Evolutionary conservation across 106 monocot genomes (phyloP).

Genomic region (Dendrobium nobile): DNA sequence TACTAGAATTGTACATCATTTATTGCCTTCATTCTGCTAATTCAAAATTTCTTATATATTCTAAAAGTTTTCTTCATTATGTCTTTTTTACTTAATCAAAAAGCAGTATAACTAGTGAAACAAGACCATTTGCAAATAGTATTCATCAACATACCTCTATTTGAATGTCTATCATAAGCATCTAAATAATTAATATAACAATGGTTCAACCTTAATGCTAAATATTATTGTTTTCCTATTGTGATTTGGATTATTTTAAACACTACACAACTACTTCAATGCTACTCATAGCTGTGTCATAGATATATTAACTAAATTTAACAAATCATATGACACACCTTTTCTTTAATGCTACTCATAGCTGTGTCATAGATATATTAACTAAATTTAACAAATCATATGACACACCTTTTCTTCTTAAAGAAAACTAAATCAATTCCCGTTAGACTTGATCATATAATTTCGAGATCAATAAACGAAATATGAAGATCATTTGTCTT

Average conservation of each 20-base stretch:
- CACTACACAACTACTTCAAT: background rate
- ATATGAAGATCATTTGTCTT: background rate
- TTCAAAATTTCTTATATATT: no score
- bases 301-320: background rate
- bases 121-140: no score
- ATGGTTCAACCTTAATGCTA: background rate
- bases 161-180: background rate
- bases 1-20: no score
- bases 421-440: background rate
- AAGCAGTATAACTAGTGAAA: no score
- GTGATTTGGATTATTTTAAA: background rate
- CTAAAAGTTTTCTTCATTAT: no score
- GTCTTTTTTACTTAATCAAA: no score
- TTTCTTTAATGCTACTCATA: no score
- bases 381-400: background rate
- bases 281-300: background rate
- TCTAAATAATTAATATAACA: background rate
- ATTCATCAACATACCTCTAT: no score
- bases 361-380: no score
- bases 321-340: background rate
- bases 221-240: background rate
- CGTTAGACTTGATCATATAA: background rate
- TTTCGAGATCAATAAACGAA: background rate
- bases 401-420: background rate
- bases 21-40: no score